Evolutionary conservation across 331 rosid genomes (phyloP), one percentile per base, ranked within the genome.

Genomic region (Rosa hybrid): DNA sequence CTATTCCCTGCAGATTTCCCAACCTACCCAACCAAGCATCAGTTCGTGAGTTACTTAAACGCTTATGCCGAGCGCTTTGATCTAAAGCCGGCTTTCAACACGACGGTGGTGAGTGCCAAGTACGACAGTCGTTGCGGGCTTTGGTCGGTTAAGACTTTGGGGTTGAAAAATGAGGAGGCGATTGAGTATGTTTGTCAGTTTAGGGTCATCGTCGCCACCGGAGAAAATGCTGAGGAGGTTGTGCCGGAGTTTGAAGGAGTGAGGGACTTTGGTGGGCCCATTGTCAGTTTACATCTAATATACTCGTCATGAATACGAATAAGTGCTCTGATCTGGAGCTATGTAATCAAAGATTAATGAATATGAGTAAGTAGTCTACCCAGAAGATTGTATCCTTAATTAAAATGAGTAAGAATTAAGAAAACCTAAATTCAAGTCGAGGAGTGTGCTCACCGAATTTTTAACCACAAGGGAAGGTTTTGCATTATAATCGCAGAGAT

Each of bases 131-230:
- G 77, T 25, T 12, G 72, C 27, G 79, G 84, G 8, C 21, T 11
- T 59, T 96, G 99, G 99, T 81, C 84, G 54, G 89, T 95, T 7
- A 83, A 45, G 86, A 87, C 94, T 3, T 11, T 39, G 34, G 90
- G 80, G 9, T 1, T 56, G 81, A 84, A 82, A 16, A 81, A 41
- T 30, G 86, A 80, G 42, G 87, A 69, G 72, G 65, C 41, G 6
- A 85, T 70, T 23, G 90, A 91, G 77, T 93, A 90, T 76, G 73
- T 84, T 71, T 81, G 88, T 48, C 78, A 64, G 18, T 90, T n/a
- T n/a, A n/a, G 98, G 97, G 80, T 96, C 64, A 84, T 96, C 20
- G 99, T 92, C 18, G 99, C 97, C 5, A 90, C 94, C 0, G 99
- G 99, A 34, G 99, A 96, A 84, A 89, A 90, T 90, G 97, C 97